phyloP scores from a whole-genome alignment of 129 eudicot genomes.

The Flaveria trinervia region DNA sequence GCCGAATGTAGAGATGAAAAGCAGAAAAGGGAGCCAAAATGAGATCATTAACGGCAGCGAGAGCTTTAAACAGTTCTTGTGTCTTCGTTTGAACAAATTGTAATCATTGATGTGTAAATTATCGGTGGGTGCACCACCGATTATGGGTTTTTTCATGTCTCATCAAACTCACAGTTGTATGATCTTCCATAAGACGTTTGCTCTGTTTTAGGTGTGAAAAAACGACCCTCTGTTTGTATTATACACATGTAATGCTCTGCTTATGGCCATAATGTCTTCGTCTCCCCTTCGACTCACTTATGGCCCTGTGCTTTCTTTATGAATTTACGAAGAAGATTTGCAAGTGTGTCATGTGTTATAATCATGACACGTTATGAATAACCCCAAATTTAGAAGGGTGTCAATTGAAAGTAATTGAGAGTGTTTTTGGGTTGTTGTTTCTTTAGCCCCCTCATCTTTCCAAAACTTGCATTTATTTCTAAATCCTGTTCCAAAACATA shows the following conservation, averaged over 20 bases:
- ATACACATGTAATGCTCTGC: constrained; percentile 10
- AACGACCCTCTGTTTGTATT: not conserved
- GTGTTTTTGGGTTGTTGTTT: not conserved
- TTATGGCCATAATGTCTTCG: constrained; percentile 1
- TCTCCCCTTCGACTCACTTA: constrained; percentile 3
- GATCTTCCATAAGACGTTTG: constrained; percentile 29
- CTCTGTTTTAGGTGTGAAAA: constrained; percentile 25
- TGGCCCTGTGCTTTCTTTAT: not conserved
- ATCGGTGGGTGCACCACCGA: constrained; percentile 15
- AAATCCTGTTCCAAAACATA: too few relatives aligned
- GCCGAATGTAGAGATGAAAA: constrained; percentile 63
- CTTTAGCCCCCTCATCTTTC: constrained; percentile 1
- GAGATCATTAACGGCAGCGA: constrained; percentile 58
- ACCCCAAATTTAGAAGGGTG: constrained; percentile 19
- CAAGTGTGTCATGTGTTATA: not conserved
- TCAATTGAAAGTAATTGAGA: not conserved
- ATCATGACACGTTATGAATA: constrained; percentile 29
- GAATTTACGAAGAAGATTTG: constrained; percentile 24
- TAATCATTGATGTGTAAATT: constrained; percentile 30
- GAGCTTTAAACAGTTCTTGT: constrained; percentile 44
- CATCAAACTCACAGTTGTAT: constrained; percentile 21
- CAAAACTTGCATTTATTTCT: not conserved
- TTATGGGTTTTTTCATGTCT: constrained; percentile 46
- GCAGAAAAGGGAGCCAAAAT: constrained; percentile 58
- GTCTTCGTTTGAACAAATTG: not conserved